Evolutionary conservation across 768 basidiomycete genomes (phyloP), one percentile per base, ranked within the genome.

Genomic region (Kondoa malvinella): DNA sequence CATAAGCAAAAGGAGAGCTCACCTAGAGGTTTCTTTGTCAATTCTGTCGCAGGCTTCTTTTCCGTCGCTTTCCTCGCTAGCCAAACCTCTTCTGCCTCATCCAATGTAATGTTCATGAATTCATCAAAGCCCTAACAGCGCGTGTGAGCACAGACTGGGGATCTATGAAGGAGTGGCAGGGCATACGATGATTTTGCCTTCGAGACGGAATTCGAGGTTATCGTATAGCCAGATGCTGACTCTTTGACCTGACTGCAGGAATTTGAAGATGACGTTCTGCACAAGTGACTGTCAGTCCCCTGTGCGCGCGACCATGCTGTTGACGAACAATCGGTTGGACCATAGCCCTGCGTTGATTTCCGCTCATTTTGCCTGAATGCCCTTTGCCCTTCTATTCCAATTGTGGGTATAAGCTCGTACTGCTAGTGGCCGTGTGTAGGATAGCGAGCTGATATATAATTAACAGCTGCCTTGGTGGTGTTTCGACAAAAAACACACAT

Each of bases 181-280:
- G 86, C 89, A 78, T 79, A 96, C 94, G 80, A 90, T 86, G 78
- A 99, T 95, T 78, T 83, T 83, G 62, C 92, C 94, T 79, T 96
- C 92, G 70, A 99, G 88, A 70, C 94, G 83, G 87, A 95, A 91
- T 75, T 96, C 91, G 67, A 86, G 82, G 77, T 97, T 96, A 76
- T 99, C 94, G 75, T 90, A 97, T 69, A 99, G 78, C 94, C 94
- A 99, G 76, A 99, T 85, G 25, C 57, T 59, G 31, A 67, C 65
- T 34, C 69, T 64, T 17, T 56, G 33, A 15, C 64, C 65, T 79
- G 88, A 85, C 76, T 94, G 92, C 32, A 95, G 82, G 79, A 94
- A 89, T 86, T 94, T 92, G 83, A 95, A 95, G 78, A 95, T 95
- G 71, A 94, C 88, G 81, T 94, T 94, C 90, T 92, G 71, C 32